Evolutionary conservation across 2,329 filamentous ascomycete species (phyloP), one percentile per base, ranked within the genome.

Genomic region (Helotiales sp.): DNA sequence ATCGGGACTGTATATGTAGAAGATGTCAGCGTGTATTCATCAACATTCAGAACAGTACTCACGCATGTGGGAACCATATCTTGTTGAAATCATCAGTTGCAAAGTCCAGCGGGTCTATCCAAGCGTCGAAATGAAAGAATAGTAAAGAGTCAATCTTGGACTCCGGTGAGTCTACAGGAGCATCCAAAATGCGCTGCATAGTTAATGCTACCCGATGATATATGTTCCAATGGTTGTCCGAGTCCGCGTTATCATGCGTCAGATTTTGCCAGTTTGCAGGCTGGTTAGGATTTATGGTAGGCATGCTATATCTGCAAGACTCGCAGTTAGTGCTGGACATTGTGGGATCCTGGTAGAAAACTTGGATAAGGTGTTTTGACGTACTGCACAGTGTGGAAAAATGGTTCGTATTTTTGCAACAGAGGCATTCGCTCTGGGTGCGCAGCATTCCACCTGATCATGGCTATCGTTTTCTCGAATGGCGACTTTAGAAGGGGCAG

Each of bases 51-150:
- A 46, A 54, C 44, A 36, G 54, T 57, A 63, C 46, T 60, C 60
- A 44, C 58, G 62, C 59, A 54, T 65, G 47, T 13, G 66, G 69
- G 53, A 70, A 65, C 62, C 67, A 68, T 40, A 71, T 70, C 27
- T 68, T 66, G 10, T 61, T 57, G 25, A 63, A 64, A 56, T 71
- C 63, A 62, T 64, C 63, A 55, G 60, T 60, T 22, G 51, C 57
- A 50, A 63, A 72, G 12, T 51, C 64, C 25, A 72, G 53, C 1
- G 71, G 71, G 52, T 71, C 66, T 40, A 72, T 61, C 70, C 70
- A 72, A 10, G 69, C 69, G 52, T 72, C 71, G 51, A 58, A 72
- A 54, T 72, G 70, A 57, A 66, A 71, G 58, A 67, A 71, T 13
- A 72, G 58, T 8, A 72, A 48, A 2, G 70, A 70, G 13, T 63